Conservation (phyloP, 2,329 filamentous ascomycete species). For the Didymella segeticola region DNA sequence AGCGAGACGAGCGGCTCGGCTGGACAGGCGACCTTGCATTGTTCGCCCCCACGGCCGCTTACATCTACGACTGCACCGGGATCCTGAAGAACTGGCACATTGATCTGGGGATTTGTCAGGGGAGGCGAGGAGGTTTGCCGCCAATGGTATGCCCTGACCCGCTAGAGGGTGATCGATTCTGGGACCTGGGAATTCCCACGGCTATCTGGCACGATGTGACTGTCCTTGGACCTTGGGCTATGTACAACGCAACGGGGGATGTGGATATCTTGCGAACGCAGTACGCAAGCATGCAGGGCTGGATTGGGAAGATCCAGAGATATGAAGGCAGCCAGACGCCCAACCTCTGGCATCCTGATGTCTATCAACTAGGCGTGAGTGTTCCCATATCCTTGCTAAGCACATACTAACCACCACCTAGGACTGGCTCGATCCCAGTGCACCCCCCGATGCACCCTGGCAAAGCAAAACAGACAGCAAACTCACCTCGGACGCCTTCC, state of each 20-base stretch:
- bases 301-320: neutral
- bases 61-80: neutral
- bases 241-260: neutral
- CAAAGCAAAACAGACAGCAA: neutral
- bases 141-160: constrained; percentile 4
- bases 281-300: constrained; percentile 4
- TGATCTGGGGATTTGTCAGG: neutral
- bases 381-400: too few species aligned
- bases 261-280: neutral
- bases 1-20: constrained; percentile 61
- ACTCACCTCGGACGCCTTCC: constrained; percentile 1
- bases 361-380: constrained; percentile 6
- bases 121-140: neutral
- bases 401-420: neutral
- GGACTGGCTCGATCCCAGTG: constrained; percentile 21
- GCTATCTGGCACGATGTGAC: constrained; percentile 8
- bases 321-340: neutral
- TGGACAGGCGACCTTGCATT: constrained; percentile 61
- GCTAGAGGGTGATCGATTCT: neutral
- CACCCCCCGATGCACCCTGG: constrained; percentile 22
- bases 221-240: neutral
- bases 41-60: constrained; percentile 57
- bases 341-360: neutral
- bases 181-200: neutral
- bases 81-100: neutral